These are phyloP conservation scores for Vitellaria paradoxa DNA, from an alignment of 179 eudicot genomes.

Conservation along the genomic window DNA sequence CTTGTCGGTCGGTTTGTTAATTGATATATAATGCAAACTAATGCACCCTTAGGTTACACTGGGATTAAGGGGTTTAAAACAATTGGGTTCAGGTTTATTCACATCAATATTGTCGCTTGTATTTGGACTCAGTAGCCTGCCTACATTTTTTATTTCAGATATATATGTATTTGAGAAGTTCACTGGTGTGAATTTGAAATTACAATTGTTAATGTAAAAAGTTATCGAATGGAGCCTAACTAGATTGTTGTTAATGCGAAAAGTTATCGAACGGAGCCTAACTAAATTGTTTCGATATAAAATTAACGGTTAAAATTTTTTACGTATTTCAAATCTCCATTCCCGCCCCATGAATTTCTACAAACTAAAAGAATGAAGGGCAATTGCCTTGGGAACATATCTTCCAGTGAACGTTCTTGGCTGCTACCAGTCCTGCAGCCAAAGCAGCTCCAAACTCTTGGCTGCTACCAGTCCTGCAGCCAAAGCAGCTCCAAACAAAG, in stretches of 20 bases:
- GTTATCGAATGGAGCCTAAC: background rate
- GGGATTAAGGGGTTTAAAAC: background rate
- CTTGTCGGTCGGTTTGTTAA: background rate
- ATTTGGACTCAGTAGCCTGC: background rate
- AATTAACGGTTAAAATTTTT: too few species aligned
- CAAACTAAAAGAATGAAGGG: background rate
- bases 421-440: slow-evolving; percentile 75
- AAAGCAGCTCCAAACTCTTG: too few species aligned
- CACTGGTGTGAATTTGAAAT: background rate
- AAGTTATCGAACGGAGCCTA: background rate
- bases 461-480: too few species aligned
- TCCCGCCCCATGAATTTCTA: background rate
- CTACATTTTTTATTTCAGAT: background rate
- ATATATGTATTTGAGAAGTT: slow-evolving; percentile 4
- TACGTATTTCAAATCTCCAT: background rate
- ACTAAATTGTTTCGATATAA: too few species aligned
- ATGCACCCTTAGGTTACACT: background rate
- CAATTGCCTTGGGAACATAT: background rate
- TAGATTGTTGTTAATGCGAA: background rate
- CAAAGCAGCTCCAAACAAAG: slow-evolving; percentile 68
- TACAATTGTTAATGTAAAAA: background rate
- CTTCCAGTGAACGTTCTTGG: slow-evolving; percentile 36
- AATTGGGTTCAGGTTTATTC: background rate
- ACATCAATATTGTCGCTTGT: background rate
- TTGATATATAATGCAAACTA: too few species aligned